These are phyloP conservation scores for Nitzschia inconspicua DNA, from an alignment of 108 stramenopile genomes.

Conservation along the genomic window DNA sequence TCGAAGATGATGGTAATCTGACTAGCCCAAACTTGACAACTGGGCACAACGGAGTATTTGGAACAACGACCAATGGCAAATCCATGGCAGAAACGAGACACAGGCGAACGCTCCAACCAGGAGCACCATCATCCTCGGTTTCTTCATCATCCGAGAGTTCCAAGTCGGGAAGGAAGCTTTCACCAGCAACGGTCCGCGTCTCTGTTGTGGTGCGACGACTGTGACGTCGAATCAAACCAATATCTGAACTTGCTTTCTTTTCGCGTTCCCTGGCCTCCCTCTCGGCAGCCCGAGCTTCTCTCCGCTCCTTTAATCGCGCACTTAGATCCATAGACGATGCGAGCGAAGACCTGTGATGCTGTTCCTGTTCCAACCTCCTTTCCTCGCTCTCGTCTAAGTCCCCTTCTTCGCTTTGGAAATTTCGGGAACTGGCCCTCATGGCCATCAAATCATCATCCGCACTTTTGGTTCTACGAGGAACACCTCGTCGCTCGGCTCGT, in stretches of 20 bases:
- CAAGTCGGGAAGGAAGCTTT: not conserved
- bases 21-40: constrained; percentile 70
- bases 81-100: constrained; percentile 68
- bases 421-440: too few species aligned
- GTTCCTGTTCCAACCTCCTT: not conserved
- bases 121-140: not conserved
- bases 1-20: not conserved
- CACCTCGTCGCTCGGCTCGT: too few species aligned
- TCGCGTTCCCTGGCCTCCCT: constrained; percentile 7
- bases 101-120: constrained; percentile 53
- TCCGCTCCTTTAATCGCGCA: constrained; percentile 15
- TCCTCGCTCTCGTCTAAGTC: not conserved
- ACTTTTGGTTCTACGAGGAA: constrained; percentile 4
- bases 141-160: not conserved
- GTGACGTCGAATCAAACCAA: not conserved
- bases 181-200: not conserved
- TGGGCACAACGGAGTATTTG: constrained; percentile 71
- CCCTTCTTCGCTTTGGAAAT: too few species aligned
- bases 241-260: not conserved
- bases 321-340: constrained; percentile 10
- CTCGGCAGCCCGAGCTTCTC: constrained; percentile 29
- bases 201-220: too few species aligned
- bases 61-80: constrained; percentile 58
- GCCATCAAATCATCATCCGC: constrained; percentile 13
- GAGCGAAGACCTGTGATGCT: not conserved